Percentiles rank a stretch among this genome's conserved stretches.
These are phyloP conservation scores for Talaromyces nanjingensis DNA, from an alignment of 495 filamentous ascomycete genomes.

Conservation along the genomic window DNA sequence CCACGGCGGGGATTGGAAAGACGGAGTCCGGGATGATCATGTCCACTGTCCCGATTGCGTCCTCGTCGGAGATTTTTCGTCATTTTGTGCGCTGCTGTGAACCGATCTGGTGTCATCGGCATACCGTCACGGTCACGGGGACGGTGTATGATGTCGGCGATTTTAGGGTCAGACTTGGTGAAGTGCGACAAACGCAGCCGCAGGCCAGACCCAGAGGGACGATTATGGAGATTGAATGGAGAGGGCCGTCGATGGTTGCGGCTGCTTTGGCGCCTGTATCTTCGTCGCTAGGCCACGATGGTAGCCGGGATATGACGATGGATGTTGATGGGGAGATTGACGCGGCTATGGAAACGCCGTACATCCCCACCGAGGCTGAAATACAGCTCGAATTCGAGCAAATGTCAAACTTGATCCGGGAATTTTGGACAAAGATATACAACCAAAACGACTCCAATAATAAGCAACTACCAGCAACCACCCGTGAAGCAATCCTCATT, in stretches of 20 bases:
- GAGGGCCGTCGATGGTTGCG: constrained; percentile 32
- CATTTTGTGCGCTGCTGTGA: constrained; percentile 40
- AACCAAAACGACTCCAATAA: not conserved
- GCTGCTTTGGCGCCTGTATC: not conserved
- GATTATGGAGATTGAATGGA: constrained; percentile 40
- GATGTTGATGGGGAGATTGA: constrained; percentile 17
- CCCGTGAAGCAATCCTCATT: constrained; percentile 36
- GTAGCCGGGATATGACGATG: constrained; percentile 1
- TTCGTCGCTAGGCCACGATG: not conserved
- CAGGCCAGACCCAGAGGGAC: constrained; percentile 30
- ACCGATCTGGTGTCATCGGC: constrained; percentile 38
- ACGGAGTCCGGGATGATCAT: constrained; percentile 27
- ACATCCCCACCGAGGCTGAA: constrained; percentile 24
- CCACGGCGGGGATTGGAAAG: not conserved
- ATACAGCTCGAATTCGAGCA: constrained; percentile 35
- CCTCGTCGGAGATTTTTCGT: constrained; percentile 29
- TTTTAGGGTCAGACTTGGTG: constrained; percentile 37
- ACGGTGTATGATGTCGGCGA: constrained; percentile 41
- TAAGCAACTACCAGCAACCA: not conserved
- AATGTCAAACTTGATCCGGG: constrained; percentile 32
- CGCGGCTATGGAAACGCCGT: constrained; percentile 24
- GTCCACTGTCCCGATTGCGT: constrained; percentile 30
- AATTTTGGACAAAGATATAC: constrained; percentile 34
- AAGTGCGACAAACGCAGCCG: constrained; percentile 37
- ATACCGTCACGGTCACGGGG: constrained; percentile 32